These are phyloP conservation scores for Cladosporium sp. DNA, from an alignment of 2,329 filamentous ascomycete species.

Conservation along the genomic window DNA sequence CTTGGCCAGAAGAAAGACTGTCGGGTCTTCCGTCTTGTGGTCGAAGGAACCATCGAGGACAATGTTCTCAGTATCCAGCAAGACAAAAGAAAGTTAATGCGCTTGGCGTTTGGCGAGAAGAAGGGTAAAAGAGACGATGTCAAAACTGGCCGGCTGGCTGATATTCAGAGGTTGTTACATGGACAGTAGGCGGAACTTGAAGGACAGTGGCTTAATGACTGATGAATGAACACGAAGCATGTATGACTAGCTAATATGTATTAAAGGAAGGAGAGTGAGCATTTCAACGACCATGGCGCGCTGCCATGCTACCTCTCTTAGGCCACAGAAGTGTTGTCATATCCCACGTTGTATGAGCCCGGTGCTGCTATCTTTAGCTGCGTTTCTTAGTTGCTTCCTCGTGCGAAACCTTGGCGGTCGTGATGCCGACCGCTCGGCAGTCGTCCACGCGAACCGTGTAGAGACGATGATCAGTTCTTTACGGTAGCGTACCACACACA, in stretches of 20 bases:
- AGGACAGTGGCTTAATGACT: background rate
- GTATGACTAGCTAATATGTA: background rate
- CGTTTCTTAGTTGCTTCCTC: no score
- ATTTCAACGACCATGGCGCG: no score
- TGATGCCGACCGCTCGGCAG: no score
- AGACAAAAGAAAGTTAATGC: conserved; percentile 73
- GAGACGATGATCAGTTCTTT: no score
- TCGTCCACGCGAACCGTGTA: no score
- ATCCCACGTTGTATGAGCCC: no score
- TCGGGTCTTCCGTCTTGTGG: conserved; percentile 74
- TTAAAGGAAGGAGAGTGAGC: no score
- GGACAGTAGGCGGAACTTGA: background rate
- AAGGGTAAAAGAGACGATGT: conserved; percentile 48
- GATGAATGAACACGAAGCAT: background rate
- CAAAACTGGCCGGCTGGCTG: conserved; percentile 45
- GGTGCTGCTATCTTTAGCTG: no score
- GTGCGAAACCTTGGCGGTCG: no score
- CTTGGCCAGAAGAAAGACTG: conserved; percentile 76
- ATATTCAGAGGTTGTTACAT: conserved; percentile 39
- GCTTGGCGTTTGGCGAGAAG: conserved; percentile 74
- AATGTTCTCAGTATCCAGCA: conserved; percentile 72
- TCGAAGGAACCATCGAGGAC: conserved; percentile 78
- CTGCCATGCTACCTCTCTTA: no score
- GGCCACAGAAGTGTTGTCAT: no score
- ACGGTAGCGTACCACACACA: no score